phyloP scores from a whole-genome alignment of 345 rosid species.

The Populus davidiana region DNA sequence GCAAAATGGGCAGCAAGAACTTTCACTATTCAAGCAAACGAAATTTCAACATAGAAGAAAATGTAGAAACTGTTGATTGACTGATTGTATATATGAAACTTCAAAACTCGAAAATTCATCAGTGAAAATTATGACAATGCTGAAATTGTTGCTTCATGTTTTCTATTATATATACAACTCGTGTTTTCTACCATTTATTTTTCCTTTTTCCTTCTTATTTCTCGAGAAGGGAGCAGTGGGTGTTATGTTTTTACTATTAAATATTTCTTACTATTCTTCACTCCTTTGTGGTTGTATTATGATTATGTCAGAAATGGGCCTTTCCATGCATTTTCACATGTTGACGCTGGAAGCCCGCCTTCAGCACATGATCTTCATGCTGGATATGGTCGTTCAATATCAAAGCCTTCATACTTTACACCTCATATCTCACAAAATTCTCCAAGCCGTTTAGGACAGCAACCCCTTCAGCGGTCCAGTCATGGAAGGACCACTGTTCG shows the following conservation, averaged over 20 bases:
- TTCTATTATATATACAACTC: not conserved
- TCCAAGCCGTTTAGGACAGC: slow-evolving; percentile 93
- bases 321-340: slow-evolving; percentile 52
- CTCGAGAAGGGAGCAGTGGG: not conserved
- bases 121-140: not conserved
- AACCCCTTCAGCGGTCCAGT: slow-evolving; percentile 49
- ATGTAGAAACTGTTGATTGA: not conserved
- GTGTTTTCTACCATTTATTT: not conserved
- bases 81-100: not conserved
- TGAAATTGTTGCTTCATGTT: not conserved
- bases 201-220: not conserved
- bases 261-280: not conserved
- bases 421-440: slow-evolving; percentile 65
- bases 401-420: slow-evolving; percentile 54
- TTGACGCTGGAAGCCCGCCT: slow-evolving; percentile 69
- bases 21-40: not conserved
- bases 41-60: not conserved
- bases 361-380: slow-evolving; percentile 54
- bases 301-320: slow-evolving; percentile 53
- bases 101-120: not conserved
- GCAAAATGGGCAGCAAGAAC: not conserved
- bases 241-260: not conserved
- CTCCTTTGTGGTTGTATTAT: slow-evolving; percentile 11
- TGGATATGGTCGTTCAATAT: slow-evolving; percentile 54
- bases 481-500: slow-evolving; percentile 56